Base-by-base conservation (phyloP, 2,329 filamentous ascomycete species). In the Claviceps paspali region DNA sequence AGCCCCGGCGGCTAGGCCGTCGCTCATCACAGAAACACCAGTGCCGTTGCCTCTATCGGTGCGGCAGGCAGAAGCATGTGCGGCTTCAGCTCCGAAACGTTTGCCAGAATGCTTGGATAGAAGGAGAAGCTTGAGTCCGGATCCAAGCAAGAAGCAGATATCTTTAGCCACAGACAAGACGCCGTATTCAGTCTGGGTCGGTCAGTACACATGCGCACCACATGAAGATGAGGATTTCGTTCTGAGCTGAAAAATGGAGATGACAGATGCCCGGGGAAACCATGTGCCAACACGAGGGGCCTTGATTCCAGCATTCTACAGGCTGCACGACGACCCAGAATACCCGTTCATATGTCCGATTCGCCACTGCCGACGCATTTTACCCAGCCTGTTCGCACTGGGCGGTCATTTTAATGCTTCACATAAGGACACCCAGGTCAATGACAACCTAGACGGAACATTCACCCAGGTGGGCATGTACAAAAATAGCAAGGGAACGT, bases 371-470 rank as follows among this genome's bases (percentile, higher is more conserved):
- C 55, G 53, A 6, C 44, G 39, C 2, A 27, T 55, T 4, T 53
- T 60, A 15, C 22, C 34, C 4, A 41, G 11, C 2, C 35, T 56
- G 2, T 41, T 32, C 2, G 34, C 46, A 3, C 41, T 57, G 4
- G 45, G 45, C 4, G 46, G 47, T 1, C 53, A 56, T 33, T 54
- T 52, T 32, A 31, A 37, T 18, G 49, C 46, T 8, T 43, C 37
- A 0, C 54, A 57, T 22, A 46, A 38, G 19, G 38, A 41, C 24
- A 38, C 26, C 38, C 55, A 37, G 7, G 50, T 61, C 32, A 62
- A 64, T 21, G 61, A 64, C 36, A 64, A 64, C 21, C 45, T 47
- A 3, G 61, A 64, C 8, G 61, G 61, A 3, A 64, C 60, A 0
- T 35, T 64, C 8, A 50, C 55, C 12, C 41, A 51, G 8, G 29